Conservation (phyloP, 768 basidiomycete species). For the Pulveroboletus frians region DNA sequence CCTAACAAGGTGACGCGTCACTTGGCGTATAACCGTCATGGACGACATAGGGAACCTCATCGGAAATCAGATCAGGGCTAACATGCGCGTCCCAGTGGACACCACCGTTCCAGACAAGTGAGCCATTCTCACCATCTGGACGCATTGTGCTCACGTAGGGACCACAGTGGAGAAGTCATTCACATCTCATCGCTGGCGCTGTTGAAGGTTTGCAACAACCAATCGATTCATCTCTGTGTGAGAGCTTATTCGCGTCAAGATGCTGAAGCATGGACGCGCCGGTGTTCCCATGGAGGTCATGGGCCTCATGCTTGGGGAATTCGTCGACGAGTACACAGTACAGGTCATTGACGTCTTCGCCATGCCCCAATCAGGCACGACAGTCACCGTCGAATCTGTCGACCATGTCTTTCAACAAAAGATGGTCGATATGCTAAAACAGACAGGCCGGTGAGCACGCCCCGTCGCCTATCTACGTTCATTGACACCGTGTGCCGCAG, state of each 20-base stretch:
- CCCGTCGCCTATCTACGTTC: constrained; percentile 3
- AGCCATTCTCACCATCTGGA: constrained; percentile 14
- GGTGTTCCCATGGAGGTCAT: constrained; percentile 99
- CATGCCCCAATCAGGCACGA: constrained; percentile 98
- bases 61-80: constrained; percentile 44
- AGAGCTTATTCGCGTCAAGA: constrained; percentile 45
- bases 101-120: constrained; percentile 72
- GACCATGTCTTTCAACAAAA: constrained; percentile 98
- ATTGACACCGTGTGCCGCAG: constrained; percentile 33
- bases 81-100: constrained; percentile 42
- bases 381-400: constrained; percentile 95
- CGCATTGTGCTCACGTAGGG: constrained; percentile 1
- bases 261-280: constrained; percentile 98
- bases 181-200: constrained; percentile 97
- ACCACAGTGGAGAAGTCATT: constrained; percentile 79
- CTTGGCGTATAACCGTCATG: constrained; percentile 14
- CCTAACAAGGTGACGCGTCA: constrained; percentile 37
- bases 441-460: constrained; percentile 81
- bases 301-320: constrained; percentile 97
- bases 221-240: background rate
- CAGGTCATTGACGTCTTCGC: constrained; percentile 97
- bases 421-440: constrained; percentile 99
- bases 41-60: constrained; percentile 50
- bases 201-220: constrained; percentile 64
- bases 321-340: constrained; percentile 95